Base-by-base conservation (phyloP, 208 protist genomes). In the Wallacemonas sp. region DNA sequence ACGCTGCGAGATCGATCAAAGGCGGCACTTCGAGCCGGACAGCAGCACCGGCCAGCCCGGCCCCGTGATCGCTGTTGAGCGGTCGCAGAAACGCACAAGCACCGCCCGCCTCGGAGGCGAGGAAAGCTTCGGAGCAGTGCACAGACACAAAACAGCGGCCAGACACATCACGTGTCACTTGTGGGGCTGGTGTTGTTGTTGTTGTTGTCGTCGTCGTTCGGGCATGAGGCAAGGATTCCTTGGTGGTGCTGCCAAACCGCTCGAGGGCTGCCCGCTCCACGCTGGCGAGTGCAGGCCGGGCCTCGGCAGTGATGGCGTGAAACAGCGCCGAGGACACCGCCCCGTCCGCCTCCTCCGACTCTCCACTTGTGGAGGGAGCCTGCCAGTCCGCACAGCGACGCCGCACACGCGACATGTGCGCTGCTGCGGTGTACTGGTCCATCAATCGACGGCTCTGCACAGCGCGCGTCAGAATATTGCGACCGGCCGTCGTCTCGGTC, bases 1-100 rank as follows among this genome's bases (percentile, higher is more conserved):
- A 85, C 45, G 25, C 26, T 14, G 39, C 45, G 3, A 86, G 42
- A 48, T 86, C 48, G 2, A 89, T 48, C 44, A 44, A 39, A 1
- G 54, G 41, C 1, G 83, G 79, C 10, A 89, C 67, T 16, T 71
- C 70, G 33, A 89, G 33, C 77, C 79, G 86, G 33, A 84, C 65
- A 42, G n/a, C n/a, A n/a, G n/a, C n/a, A n/a, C n/a, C n/a, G n/a
- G n/a, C n/a, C n/a, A n/a, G n/a, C n/a, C n/a, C n/a, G n/a, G n/a
- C n/a, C n/a, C n/a, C n/a, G n/a, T n/a, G n/a, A 54, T 38, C 68
- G 76, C 39, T 66, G 62, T 22, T 50, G 11, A 14, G 16, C 10
- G 16, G 73, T 4, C n/a, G 54, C 61, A 59, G 52, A 25, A 59
- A 59, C 2, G 23, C 48, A 26, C 5, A 50, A 33, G 23, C 46